phyloP scores from a whole-genome alignment of 2,329 filamentous ascomycete genomes.

The Aspergillus floridensis region DNA sequence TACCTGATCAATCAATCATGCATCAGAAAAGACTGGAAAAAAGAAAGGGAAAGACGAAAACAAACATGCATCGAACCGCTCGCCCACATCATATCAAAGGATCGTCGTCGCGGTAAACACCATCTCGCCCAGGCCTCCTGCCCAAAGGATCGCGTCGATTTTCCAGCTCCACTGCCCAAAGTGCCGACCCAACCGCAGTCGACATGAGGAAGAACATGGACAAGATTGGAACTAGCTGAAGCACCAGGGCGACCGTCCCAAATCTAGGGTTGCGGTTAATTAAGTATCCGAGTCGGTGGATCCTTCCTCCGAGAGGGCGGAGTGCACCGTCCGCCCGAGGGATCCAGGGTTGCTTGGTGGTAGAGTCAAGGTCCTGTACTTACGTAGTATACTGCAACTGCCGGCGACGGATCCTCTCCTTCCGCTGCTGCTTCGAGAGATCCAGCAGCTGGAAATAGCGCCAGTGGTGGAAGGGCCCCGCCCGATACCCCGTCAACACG shows the following conservation, averaged over 20 bases:
- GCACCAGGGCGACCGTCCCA: constrained; percentile 75
- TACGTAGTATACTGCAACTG: constrained; percentile 83
- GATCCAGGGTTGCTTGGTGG: not conserved
- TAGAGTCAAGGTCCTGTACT: constrained; percentile 15
- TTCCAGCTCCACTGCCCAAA: constrained; percentile 83
- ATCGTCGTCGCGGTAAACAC: constrained; percentile 38
- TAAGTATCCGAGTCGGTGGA: constrained; percentile 1
- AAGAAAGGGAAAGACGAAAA: not conserved
- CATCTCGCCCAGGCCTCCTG: constrained; percentile 20
- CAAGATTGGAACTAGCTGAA: constrained; percentile 84
- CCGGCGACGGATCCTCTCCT: constrained; percentile 64
- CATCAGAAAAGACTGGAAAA: not conserved
- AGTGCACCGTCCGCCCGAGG: not conserved
- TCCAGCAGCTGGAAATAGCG: constrained; percentile 81
- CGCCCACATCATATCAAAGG: constrained; percentile 16
- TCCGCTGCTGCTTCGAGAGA: constrained; percentile 70
- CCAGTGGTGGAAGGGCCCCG: constrained; percentile 87
- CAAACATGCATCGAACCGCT: not conserved
- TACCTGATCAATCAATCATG: not conserved
- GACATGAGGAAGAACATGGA: constrained; percentile 96
- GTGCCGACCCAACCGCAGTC: constrained; percentile 75
- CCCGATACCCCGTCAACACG: constrained; percentile 78
- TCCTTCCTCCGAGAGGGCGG: not conserved
- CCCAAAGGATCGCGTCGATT: constrained; percentile 44
- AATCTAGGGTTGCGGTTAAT: constrained; percentile 53